Conservation (phyloP, 345 rosid species). For the Stellera chamaejasme region DNA sequence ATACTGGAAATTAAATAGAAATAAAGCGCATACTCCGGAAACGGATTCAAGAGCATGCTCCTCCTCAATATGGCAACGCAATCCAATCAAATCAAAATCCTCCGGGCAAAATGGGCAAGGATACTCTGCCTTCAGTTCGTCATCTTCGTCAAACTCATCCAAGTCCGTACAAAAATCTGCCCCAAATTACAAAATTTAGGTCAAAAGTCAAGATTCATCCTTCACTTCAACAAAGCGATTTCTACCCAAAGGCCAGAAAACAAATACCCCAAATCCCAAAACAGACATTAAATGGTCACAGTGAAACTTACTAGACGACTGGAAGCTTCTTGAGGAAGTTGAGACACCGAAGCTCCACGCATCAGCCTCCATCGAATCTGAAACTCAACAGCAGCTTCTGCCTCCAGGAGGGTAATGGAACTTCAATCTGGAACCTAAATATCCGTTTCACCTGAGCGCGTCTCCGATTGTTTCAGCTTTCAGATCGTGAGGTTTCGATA, state of each 20-base stretch:
- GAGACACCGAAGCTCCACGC: constrained; percentile 38
- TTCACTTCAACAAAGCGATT: neutral
- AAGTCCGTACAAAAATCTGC: constrained; percentile 30
- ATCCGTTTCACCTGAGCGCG: neutral
- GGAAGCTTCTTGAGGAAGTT: constrained; percentile 32
- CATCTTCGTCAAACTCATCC: constrained; percentile 50
- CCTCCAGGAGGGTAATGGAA: neutral
- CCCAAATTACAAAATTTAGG: constrained; percentile 5
- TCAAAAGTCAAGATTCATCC: neutral
- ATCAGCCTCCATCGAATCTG: constrained; percentile 33
- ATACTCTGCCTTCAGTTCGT: constrained; percentile 40
- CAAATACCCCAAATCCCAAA: neutral
- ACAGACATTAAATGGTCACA: constrained; percentile 18
- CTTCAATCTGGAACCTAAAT: constrained; percentile 4
- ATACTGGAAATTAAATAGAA: neutral
- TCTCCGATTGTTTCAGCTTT: neutral
- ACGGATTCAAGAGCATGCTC: constrained; percentile 54
- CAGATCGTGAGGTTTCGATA: neutral
- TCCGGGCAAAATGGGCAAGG: constrained; percentile 60
- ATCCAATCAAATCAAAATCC: constrained; percentile 45
- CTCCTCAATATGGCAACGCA: constrained; percentile 50
- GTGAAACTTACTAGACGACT: constrained; percentile 29
- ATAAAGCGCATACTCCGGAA: constrained; percentile 38
- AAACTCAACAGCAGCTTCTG: constrained; percentile 1
- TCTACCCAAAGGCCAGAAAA: neutral